Evolutionary conservation across 2,329 filamentous ascomycete genomes (phyloP), one percentile per base, ranked within the genome.

Genomic region (Fusarium subtropicale): DNA sequence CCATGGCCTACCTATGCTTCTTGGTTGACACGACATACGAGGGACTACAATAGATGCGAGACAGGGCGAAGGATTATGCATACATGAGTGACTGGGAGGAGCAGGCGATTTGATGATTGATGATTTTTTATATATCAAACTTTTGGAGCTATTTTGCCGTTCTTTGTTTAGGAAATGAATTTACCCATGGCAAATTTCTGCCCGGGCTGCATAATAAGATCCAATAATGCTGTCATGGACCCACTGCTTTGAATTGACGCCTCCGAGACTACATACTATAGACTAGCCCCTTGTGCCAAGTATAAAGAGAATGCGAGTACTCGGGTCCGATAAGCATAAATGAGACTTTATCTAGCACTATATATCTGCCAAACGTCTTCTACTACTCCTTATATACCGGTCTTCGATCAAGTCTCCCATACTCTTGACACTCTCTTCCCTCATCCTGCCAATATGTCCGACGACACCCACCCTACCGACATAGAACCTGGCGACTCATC

Each of bases 151-250:
- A 12, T 41, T 5, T 28, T 20, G 10, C 5, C 16, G n/a, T 13
- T 26, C 7, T 12, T 18, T 16, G 6, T 20, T 7, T 20, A n/a
- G 44, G 18, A 46, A 46, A 18, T 28, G 20, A 18, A 44, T 44
- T 28, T n/a, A 20, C 7, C 24, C 10, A 16, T 26, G 12, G 24
- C 24, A 44, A 26, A 31, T 31, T 46, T 46, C 48, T 52, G 24
- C 48, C 33, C n/a, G 34, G 31, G 47, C 47, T 36, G 31, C 24
- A 28, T 16, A 20, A 28, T 3, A n/a, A 5, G 31, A 51, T 20
- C 33, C 33, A 26, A 28, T 13, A 12, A 22, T 52, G 48, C 16
- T 28, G 48, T 52, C 24, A 52, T 52, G 24, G 34, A 22, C 36
- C 48, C 48, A 52, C 34, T 20, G 2, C 18, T 41, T 7, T 28